Conservation (phyloP, 441 rosid species). For the Jatropha podagrica region DNA sequence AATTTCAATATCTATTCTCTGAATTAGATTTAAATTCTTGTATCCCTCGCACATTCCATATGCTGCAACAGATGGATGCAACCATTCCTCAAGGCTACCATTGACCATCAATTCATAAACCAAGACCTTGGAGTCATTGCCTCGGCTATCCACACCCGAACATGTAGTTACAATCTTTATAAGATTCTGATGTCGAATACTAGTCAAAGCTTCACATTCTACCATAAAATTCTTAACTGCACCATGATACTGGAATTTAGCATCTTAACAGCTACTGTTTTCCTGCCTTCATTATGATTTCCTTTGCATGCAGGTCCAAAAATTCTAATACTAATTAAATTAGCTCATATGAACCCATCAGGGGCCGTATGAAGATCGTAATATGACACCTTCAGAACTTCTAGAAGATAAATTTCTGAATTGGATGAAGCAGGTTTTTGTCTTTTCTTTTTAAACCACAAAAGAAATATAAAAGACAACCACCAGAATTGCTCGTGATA, state of each 20-base stretch:
- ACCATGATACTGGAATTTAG: background rate
- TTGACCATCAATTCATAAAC: conserved; percentile 9
- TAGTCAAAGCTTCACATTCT: conserved; percentile 1
- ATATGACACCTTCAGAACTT: background rate
- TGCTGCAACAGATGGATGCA: background rate
- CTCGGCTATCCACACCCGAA: background rate
- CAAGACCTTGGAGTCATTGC: conserved; percentile 9
- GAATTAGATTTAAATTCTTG: background rate
- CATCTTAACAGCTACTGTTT: conserved; percentile 1
- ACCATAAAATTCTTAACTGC: conserved; percentile 1
- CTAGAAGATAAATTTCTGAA: background rate
- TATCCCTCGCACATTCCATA: background rate
- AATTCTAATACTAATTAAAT: conserved; percentile 1
- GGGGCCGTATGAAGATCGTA: background rate
- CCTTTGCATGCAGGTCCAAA: conserved; percentile 11
- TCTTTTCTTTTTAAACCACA: background rate
- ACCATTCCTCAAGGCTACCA: conserved; percentile 3
- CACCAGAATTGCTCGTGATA: background rate
- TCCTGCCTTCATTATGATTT: background rate
- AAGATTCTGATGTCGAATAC: conserved; percentile 4
- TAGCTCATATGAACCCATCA: background rate
- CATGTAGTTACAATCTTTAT: conserved; percentile 2
- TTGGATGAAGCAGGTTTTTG: too few relatives aligned
- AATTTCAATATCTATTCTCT: background rate
- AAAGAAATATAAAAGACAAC: background rate